phyloP scores from a whole-genome alignment of 306 rosid species.

The Clitoria ternatea region DNA sequence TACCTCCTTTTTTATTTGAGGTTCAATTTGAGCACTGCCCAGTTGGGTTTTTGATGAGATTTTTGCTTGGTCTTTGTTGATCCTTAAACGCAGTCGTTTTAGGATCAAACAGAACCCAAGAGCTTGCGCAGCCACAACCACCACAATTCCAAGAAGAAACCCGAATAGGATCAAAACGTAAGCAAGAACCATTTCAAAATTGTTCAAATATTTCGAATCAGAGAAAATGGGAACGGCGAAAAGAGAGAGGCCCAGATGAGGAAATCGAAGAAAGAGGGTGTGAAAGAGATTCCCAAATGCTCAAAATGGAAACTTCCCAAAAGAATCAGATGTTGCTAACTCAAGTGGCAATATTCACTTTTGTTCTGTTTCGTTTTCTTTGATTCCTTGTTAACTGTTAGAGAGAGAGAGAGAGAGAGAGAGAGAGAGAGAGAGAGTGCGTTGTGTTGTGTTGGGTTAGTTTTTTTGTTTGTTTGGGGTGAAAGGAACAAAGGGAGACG shows the following conservation, averaged over 20 bases:
- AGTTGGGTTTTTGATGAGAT: slow-evolving; percentile 16
- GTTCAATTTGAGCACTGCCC: slow-evolving; percentile 31
- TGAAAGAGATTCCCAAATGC: neutral
- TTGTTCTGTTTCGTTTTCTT: neutral
- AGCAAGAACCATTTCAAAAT: slow-evolving; percentile 31
- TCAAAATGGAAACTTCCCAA: slow-evolving; percentile 4
- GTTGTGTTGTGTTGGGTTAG: neutral
- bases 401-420: neutral
- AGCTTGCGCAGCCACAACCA: slow-evolving; percentile 55
- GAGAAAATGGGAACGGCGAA: neutral
- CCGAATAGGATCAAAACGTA: slow-evolving; percentile 50
- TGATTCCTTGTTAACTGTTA: neutral
- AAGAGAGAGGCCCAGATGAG: slow-evolving; percentile 18
- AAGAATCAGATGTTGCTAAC: slow-evolving; percentile 21
- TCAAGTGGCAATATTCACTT: neutral
- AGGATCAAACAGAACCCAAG: slow-evolving; percentile 39
- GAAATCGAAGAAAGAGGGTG: neutral
- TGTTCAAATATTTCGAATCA: neutral
- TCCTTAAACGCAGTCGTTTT: slow-evolving; percentile 44
- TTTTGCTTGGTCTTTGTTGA: slow-evolving; percentile 26
- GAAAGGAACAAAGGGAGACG: neutral
- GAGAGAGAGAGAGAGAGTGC: neutral
- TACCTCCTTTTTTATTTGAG: slow-evolving; percentile 58
- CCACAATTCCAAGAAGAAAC: slow-evolving; percentile 59
- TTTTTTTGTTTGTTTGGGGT: neutral